Base-by-base conservation (phyloP, 345 rosid genomes). In the Boechera retrofracta region DNA sequence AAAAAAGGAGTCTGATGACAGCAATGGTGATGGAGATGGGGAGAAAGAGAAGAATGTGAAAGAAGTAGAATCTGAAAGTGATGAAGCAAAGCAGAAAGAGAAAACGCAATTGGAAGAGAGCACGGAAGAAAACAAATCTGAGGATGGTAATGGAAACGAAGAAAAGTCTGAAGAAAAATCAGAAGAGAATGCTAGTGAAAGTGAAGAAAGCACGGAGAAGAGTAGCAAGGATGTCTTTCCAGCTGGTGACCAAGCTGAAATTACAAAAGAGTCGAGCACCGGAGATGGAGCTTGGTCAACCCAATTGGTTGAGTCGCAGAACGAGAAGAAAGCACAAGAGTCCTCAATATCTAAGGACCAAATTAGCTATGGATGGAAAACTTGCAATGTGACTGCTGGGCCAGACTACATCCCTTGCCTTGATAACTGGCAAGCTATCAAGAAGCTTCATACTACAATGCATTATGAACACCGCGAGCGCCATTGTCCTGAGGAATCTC, bases 321-420 rank as follows among this genome's bases (percentile, higher is more conserved):
- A 89, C 49, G 99, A 90, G 95, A 92, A 92, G 82, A 81, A 82
- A 72, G 69, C 80, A n/a, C 93, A 84, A 63, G 71, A 57, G 28
- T 81, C 91, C 58, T 79, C 86, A 16, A 39, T 69, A 44, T 73
- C 82, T 33, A 80, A 77, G 56, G 78, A 86, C 33, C 80, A 82
- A 61, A 66, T 7, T 60, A 73, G 51, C 38, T 82, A 85, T 57
- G 53, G 65, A 51, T 92, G 99, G 99, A 95, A 87, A 77, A 67
- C 86, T 1, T 95, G 99, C 84, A 95, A 95, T 76, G 81, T 85
- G 57, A 89, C 93, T 62, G 91, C 94, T 59, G 98, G 97, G 33
- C 85, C 96, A 49, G 99, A 95, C 77, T 92, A 87, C 87, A 91
- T 95, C 77, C 99, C 98, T 75, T 95, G 98, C 81, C 97, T 95